These are phyloP conservation scores for Sarcodon sp. DNA, from an alignment of 768 basidiomycete species.

Conservation along the genomic window DNA sequence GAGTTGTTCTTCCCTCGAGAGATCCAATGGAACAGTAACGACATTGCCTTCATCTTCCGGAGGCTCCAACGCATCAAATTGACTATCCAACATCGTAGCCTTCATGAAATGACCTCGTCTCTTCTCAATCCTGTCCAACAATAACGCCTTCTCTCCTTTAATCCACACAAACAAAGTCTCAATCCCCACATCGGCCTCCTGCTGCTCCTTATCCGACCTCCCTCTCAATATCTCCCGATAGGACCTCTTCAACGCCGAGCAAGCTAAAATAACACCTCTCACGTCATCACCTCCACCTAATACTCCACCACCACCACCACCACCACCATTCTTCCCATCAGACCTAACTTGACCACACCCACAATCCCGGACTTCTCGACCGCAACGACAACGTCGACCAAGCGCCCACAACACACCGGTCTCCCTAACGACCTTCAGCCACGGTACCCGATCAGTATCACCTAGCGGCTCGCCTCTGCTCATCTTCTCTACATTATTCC, in stretches of 20 bases:
- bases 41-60: constrained; percentile 59
- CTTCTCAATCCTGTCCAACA: constrained; percentile 50
- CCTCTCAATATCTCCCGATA: constrained; percentile 83
- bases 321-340: constrained; percentile 2
- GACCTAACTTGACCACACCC: constrained; percentile 7
- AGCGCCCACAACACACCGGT: constrained; percentile 32
- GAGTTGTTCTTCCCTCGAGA: constrained; percentile 45
- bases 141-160: constrained; percentile 38
- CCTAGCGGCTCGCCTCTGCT: constrained; percentile 56
- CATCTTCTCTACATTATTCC: constrained; percentile 84
- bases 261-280: constrained; percentile 67
- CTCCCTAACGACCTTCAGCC: constrained; percentile 63
- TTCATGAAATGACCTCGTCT: constrained; percentile 79
- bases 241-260: constrained; percentile 69
- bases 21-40: constrained; percentile 43
- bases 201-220: constrained; percentile 8
- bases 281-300: neutral
- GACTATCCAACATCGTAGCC: constrained; percentile 67
- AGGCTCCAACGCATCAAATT: constrained; percentile 56
- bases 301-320: neutral
- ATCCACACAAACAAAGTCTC: constrained; percentile 77
- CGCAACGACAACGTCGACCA: neutral
- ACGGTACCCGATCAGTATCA: constrained; percentile 76
- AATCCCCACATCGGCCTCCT: constrained; percentile 15
- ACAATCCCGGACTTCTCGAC: constrained; percentile 12